Percentiles rank a stretch among this genome's conserved stretches.
These are phyloP conservation scores for Paraglomus occultum DNA, from an alignment of 192 early-diverging fungal genomes.

Conservation along the genomic window DNA sequence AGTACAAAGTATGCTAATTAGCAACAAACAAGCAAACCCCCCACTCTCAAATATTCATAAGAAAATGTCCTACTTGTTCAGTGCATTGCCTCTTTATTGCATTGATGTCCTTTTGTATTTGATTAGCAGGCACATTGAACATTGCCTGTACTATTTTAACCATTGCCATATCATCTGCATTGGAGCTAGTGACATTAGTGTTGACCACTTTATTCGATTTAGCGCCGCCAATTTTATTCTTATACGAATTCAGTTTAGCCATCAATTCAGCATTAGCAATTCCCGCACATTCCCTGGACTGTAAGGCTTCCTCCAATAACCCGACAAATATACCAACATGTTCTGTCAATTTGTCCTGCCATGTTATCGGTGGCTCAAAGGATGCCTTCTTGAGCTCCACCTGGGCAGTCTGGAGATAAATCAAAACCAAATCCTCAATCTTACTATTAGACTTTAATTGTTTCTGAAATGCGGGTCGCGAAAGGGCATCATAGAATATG, in stretches of 20 bases:
- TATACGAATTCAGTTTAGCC: neutral
- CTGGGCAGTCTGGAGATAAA: constrained; percentile 17
- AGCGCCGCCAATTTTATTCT: neutral
- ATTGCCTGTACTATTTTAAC: constrained; percentile 21
- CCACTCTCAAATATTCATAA: too few relatives aligned
- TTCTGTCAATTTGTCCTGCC: constrained; percentile 22
- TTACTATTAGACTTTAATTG: constrained; percentile 23
- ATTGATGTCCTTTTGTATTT: constrained; percentile 20
- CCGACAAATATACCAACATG: constrained; percentile 26
- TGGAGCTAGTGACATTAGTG: neutral
- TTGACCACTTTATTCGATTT: neutral
- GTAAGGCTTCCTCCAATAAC: constrained; percentile 19
- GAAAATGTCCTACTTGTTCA: constrained; percentile 5
- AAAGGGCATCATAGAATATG: constrained; percentile 13
- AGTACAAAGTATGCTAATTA: too few relatives aligned
- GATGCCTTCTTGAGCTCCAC: constrained; percentile 8
- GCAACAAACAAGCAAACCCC: too few relatives aligned
- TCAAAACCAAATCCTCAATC: constrained; percentile 25
- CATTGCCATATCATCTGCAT: constrained; percentile 23
- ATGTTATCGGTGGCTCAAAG: constrained; percentile 6
- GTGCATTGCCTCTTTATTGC: constrained; percentile 14
- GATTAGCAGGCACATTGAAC: constrained; percentile 10
- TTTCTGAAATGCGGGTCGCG: constrained; percentile 7
- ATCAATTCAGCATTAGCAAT: constrained; percentile 10
- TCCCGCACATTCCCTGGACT: constrained; percentile 7